Conservation (phyloP, 192 early-diverging fungal genomes). For the Chytriomyces sp. region DNA sequence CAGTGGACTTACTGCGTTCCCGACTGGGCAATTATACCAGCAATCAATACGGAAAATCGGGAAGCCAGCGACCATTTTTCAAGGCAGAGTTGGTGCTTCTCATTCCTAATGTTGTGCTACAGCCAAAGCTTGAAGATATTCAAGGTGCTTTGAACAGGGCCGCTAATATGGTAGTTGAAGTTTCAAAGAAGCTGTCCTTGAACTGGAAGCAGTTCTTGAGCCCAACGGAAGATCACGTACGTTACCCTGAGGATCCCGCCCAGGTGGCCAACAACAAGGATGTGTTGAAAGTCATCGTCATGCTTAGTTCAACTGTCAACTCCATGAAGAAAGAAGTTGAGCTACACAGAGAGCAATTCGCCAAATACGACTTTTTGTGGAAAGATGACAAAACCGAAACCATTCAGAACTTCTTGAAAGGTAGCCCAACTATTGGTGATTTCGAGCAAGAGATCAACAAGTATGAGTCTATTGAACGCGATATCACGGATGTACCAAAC, state of each 20-base stretch:
- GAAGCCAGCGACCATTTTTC: constrained; percentile 61
- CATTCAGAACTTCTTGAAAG: constrained; percentile 58
- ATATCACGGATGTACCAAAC: constrained; percentile 58
- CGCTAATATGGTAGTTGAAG: constrained; percentile 59
- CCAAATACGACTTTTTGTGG: constrained; percentile 69
- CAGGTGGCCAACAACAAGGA: constrained; percentile 73
- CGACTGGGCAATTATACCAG: constrained; percentile 61
- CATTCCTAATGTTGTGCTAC: constrained; percentile 64
- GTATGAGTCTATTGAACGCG: constrained; percentile 62
- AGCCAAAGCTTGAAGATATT: constrained; percentile 68
- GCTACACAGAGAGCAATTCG: constrained; percentile 60
- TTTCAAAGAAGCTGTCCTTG: constrained; percentile 57
- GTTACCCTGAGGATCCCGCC: constrained; percentile 58
- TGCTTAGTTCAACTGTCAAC: constrained; percentile 58
- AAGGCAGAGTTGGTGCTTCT: constrained; percentile 59
- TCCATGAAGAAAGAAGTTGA: constrained; percentile 69
- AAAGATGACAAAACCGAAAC: constrained; percentile 68
- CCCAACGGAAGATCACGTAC: constrained; percentile 49
- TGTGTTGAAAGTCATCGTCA: constrained; percentile 59
- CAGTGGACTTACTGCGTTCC: constrained; percentile 55
- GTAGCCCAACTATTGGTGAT: constrained; percentile 61
- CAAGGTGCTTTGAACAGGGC: constrained; percentile 60
- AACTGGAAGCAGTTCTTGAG: constrained; percentile 58
- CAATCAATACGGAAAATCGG: constrained; percentile 59
- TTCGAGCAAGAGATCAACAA: constrained; percentile 67